Percentiles rank a stretch among this genome's conserved stretches.
Conservation (phyloP, 495 filamentous ascomycete genomes). For the Penicillium odoratum region DNA sequence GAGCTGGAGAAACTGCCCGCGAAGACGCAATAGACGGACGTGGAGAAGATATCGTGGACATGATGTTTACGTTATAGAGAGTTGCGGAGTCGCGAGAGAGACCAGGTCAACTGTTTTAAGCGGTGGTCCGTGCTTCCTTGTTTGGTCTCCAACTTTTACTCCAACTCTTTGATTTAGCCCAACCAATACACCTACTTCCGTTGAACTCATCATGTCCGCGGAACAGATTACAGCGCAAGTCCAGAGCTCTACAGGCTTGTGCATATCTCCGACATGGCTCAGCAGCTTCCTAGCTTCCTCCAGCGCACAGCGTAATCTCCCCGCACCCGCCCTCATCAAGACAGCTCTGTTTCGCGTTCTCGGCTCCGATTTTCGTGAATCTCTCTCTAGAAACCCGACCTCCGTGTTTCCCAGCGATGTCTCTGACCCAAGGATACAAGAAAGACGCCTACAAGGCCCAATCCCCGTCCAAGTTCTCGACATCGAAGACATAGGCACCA, state of each 20-base stretch:
- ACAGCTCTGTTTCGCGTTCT: conserved; percentile 83
- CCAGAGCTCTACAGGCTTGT: conserved; percentile 41
- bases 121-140: conserved; percentile 32
- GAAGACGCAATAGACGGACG: conserved; percentile 70
- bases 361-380: conserved; percentile 68
- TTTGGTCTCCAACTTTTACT: conserved; percentile 10
- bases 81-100: conserved; percentile 4
- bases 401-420: conserved; percentile 60
- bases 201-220: conserved; percentile 32
- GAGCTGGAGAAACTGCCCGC: conserved; percentile 57
- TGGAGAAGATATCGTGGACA: conserved; percentile 78
- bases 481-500: conserved; percentile 75
- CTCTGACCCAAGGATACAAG: conserved; percentile 49
- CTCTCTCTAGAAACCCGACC: conserved; percentile 49
- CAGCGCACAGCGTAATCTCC: conserved; percentile 51
- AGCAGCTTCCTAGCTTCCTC: conserved; percentile 40
- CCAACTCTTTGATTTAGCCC: neutral
- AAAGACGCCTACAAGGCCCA: conserved; percentile 55
- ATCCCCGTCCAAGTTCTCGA: conserved; percentile 80
- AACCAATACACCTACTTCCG: neutral
- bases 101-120: conserved; percentile 26
- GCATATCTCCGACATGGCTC: conserved; percentile 46
- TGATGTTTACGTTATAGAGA: conserved; percentile 34
- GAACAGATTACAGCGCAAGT: conserved; percentile 48
- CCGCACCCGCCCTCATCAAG: conserved; percentile 69